phyloP scores from a whole-genome alignment of 1,284 basidiomycete genomes.

The Anthracocystis setariae region DNA sequence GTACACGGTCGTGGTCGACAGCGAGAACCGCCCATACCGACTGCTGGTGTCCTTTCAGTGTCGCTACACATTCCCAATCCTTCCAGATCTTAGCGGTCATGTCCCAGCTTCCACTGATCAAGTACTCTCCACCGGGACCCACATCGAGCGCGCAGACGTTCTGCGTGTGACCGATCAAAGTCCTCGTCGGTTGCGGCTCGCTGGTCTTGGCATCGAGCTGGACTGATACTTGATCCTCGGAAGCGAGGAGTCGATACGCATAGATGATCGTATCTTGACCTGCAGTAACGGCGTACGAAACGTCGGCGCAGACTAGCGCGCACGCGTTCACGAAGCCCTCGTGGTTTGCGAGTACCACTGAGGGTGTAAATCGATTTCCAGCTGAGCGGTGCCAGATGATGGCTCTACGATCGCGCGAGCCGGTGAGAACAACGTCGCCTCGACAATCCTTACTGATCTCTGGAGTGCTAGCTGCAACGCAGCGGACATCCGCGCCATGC shows the following conservation, averaged over 20 bases:
- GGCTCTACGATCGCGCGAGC: slow-evolving; percentile 49
- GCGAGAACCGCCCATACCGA: slow-evolving; percentile 94
- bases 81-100: slow-evolving; percentile 96
- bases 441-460: slow-evolving; percentile 28
- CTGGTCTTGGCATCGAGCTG: slow-evolving; percentile 26
- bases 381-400: slow-evolving; percentile 44
- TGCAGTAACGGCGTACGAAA: slow-evolving; percentile 49
- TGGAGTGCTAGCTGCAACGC: slow-evolving; percentile 41
- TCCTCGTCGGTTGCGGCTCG: slow-evolving; percentile 32
- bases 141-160: slow-evolving; percentile 87
- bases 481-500: slow-evolving; percentile 61
- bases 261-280: slow-evolving; percentile 65
- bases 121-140: slow-evolving; percentile 60
- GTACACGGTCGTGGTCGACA: slow-evolving; percentile 76
- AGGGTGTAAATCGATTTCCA: slow-evolving; percentile 46
- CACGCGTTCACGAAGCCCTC: slow-evolving; percentile 64
- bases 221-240: slow-evolving; percentile 19
- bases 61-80: slow-evolving; percentile 75
- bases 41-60: slow-evolving; percentile 85
- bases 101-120: slow-evolving; percentile 98
- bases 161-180: slow-evolving; percentile 78
- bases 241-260: slow-evolving; percentile 49
- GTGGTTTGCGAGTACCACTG: slow-evolving; percentile 47
- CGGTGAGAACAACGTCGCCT: slow-evolving; percentile 52
- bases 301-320: slow-evolving; percentile 21